Evolutionary conservation across 371 early-diverging fungal species (phyloP).

Genomic region (Mortierella sp.): DNA sequence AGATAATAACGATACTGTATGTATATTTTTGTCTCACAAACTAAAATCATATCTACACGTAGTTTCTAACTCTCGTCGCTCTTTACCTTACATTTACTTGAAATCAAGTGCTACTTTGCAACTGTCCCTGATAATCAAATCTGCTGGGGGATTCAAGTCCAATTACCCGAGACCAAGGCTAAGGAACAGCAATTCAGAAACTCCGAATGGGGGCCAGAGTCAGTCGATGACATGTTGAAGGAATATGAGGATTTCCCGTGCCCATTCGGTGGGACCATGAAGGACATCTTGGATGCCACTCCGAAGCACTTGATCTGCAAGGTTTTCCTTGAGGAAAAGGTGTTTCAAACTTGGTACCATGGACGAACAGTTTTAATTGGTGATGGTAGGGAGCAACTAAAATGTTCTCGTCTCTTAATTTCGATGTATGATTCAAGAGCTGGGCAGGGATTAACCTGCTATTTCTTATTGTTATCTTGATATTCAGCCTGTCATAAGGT

Average conservation of each 20-base stretch:
- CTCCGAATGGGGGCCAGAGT: slow-evolving; percentile 5
- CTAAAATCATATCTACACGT: too few relatives aligned
- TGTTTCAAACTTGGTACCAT: slow-evolving; percentile 2
- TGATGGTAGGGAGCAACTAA: background rate
- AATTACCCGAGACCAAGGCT: background rate
- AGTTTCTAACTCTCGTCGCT: background rate
- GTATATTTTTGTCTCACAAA: too few relatives aligned
- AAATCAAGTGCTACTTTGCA: background rate
- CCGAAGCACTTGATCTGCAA: background rate
- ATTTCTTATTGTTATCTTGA: background rate
- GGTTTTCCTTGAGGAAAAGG: slow-evolving; percentile 6
- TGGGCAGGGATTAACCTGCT: background rate
- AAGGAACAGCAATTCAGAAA: background rate
- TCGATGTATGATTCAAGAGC: background rate
- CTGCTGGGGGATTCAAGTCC: background rate
- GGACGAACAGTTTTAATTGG: slow-evolving; percentile 5
- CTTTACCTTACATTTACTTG: background rate
- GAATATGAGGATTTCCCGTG: background rate
- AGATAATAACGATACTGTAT: too few relatives aligned
- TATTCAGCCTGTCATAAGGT: slow-evolving; percentile 10
- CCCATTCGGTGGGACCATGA: background rate
- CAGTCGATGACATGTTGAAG: background rate
- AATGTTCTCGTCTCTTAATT: background rate
- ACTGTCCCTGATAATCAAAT: background rate
- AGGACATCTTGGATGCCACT: background rate